These are phyloP conservation scores for Russula olivacea DNA, from an alignment of 768 basidiomycete genomes.

Conservation along the genomic window DNA sequence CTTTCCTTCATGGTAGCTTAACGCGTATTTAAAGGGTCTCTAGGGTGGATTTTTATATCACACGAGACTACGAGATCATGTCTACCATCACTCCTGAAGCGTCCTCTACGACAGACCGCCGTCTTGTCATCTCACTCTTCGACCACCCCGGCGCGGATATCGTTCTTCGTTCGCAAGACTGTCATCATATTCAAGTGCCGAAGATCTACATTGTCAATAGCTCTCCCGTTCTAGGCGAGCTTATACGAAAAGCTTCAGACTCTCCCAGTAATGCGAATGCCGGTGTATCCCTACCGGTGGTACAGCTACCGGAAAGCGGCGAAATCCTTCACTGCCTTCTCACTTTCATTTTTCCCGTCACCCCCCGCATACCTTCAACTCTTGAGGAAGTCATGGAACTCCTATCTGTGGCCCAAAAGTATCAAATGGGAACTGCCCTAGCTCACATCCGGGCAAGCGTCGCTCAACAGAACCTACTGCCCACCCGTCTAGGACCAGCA, in stretches of 20 bases:
- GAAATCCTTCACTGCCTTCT: slow-evolving; percentile 3
- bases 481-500: not conserved
- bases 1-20: no score
- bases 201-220: slow-evolving; percentile 34
- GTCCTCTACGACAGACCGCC: no score
- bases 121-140: no score
- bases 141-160: no score
- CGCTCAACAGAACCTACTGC: not conserved
- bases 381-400: not conserved
- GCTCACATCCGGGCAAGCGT: not conserved
- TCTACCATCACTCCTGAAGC: no score
- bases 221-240: slow-evolving; percentile 34
- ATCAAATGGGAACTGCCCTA: not conserved
- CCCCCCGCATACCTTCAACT: not conserved
- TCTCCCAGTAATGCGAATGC: not conserved
- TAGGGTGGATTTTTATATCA: no score
- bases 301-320: not conserved
- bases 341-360: slow-evolving; percentile 15
- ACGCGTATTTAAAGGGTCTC: no score
- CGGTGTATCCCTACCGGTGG: not conserved
- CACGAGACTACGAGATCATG: no score
- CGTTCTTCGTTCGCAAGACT: no score
- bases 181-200: no score
- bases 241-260: not conserved
- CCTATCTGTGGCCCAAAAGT: slow-evolving; percentile 6